Evolutionary conservation across 2,329 filamentous ascomycete species (phyloP), one percentile per base, ranked within the genome.

Genomic region (Colletotrichum euphorbiae): DNA sequence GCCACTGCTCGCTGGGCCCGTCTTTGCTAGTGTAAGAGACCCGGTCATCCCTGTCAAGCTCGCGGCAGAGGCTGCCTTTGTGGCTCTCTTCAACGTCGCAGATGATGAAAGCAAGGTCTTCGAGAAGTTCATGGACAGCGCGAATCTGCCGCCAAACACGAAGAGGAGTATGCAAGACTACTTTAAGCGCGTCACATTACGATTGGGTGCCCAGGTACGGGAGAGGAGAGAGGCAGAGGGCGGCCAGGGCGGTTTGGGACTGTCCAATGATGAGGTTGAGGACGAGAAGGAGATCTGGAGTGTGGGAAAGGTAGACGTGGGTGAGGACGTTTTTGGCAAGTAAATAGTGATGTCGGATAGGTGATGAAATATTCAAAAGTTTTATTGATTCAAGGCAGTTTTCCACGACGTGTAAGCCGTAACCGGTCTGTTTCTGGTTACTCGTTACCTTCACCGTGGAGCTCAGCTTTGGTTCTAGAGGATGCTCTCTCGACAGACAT

Each of bases 251-350:
- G 93, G 94, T 0, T 77, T 98, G 56, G 94, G 94, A 0, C 78
- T 99, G 74, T 92, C 91, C 38, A 94, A 93, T 76, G 96, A 99
- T 78, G 96, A 99, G 82, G 83, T 89, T 36, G 96, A 99, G 76
- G 96, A 99, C 80, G 93, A 98, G 83, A 91, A 89, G 79, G 96
- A 99, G 83, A 90, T 99, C 70, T 97, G 94, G 94, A 96, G 93
- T 77, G 91, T 99, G 56, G 96, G 96, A 6, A 94, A 91, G 80
- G 90, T 97, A 56, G 95, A 98, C 77, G 81, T 94, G 12, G 83
- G 82, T 52, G 91, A 87, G 8, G 92, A 93, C 66, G 77, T 82
- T 6, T 85, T 86, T 76, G 77, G 79, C 51, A 81, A 81, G 28
- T 69, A 69, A 64, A 60, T 62, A 57, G 28, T 60, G 19, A 24